Evolutionary conservation across 306 rosid species (phyloP).

Genomic region (Dryas alaskensis): DNA sequence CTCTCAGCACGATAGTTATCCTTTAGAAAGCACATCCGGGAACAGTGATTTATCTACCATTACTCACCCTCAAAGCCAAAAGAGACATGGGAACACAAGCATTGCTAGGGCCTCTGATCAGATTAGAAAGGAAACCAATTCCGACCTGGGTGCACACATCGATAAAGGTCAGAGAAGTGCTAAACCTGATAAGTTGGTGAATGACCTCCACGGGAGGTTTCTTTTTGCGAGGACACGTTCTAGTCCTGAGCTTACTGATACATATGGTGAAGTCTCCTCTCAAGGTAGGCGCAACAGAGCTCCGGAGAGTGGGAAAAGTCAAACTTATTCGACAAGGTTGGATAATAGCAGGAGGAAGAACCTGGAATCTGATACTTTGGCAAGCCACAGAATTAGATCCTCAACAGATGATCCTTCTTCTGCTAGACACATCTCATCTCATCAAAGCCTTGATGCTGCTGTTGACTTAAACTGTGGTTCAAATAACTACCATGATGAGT

Average conservation of each 20-base stretch:
- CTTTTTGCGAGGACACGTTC: slow-evolving; percentile 92
- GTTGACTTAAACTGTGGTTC: slow-evolving; percentile 35
- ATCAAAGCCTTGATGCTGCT: slow-evolving; percentile 41
- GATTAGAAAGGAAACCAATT: slow-evolving; percentile 47
- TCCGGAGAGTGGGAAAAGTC: slow-evolving; percentile 56
- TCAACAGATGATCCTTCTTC: slow-evolving; percentile 50
- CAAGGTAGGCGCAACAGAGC: slow-evolving; percentile 55
- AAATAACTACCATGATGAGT: slow-evolving; percentile 55
- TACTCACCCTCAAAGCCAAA: slow-evolving; percentile 51
- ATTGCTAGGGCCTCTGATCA: slow-evolving; percentile 48
- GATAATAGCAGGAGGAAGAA: slow-evolving; percentile 66
- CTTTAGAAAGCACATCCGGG: slow-evolving; percentile 45
- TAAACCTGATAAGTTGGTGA: slow-evolving; percentile 37
- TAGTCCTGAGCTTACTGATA: slow-evolving; percentile 93
- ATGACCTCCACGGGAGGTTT: slow-evolving; percentile 65
- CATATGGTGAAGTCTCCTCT: slow-evolving; percentile 66
- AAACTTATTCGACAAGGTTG: slow-evolving; percentile 40
- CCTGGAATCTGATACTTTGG: slow-evolving; percentile 44
- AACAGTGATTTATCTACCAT: slow-evolving; percentile 42
- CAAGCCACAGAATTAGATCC: slow-evolving; percentile 40
- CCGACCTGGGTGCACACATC: slow-evolving; percentile 38
- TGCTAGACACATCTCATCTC: slow-evolving; percentile 41
- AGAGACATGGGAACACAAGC: slow-evolving; percentile 49
- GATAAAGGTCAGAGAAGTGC: slow-evolving; percentile 59
- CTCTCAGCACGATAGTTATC: slow-evolving; percentile 51